Evolutionary conservation across 768 basidiomycete species (phyloP), one percentile per base, ranked within the genome.

Genomic region (Hortiboletus flavorubellus): DNA sequence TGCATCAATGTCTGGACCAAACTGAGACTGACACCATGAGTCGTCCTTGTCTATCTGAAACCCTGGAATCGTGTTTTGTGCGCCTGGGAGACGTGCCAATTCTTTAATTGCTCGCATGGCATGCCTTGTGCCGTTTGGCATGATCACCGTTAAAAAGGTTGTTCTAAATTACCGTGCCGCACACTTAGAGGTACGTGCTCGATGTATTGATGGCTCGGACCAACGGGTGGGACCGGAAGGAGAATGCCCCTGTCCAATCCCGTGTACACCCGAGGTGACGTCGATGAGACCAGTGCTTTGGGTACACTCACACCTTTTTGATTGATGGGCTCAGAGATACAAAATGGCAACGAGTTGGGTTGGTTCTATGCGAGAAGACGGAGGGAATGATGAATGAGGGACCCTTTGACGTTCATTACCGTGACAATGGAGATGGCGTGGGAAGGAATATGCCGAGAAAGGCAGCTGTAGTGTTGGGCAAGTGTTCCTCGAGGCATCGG

Each of bases 401-500:
- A 37, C 49, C 50, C 26, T 56, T 46, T 21, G 26, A 43, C 8
- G 35, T 58, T 66, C 64, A 66, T 66, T 68, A 67, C 64, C 65
- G 63, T 43, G 48, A 31, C 31, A 7, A 54, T 39, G 48, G 48
- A 16, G 46, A 49, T 52, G 65, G 65, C 60, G 65, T 67, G 62
- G 52, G 57, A 59, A 57, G 34, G 10, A 1, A 29, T 34, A 1
- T 41, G 2, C 63, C 56, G 2, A 47, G 43, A 57, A 49, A 51
- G 67, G 67, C 54, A 68, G 31, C 39, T 8, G 49, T 62, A 58
- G 64, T 60, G 46, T 66, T 64, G 51, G 57, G 64, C 53, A 53
- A 54, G 54, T 37, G 29, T 59, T 65, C 67, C 67, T 69, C 61
- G 61, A 67, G 67, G 67, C 67, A 56, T 56, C 61, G 55, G 68